These are phyloP conservation scores for Rhodotorula kratochvilovae DNA, from an alignment of 768 basidiomycete genomes.

Conservation along the genomic window DNA sequence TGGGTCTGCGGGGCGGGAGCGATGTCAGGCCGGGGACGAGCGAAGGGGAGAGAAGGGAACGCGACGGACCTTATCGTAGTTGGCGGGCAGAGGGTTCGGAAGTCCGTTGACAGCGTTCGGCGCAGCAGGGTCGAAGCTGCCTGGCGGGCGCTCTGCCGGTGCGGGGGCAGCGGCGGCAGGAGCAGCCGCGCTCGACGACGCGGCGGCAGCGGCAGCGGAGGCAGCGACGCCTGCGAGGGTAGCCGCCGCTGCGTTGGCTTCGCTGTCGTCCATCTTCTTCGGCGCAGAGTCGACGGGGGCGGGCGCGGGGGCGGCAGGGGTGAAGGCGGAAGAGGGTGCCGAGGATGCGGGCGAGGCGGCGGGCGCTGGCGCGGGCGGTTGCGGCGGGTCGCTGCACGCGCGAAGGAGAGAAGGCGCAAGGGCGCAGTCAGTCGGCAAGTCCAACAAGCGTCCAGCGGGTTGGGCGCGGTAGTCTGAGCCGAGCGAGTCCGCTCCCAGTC, in stretches of 20 bases:
- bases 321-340: background rate
- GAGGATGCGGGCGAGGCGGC: background rate
- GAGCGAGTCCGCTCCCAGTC: too few species aligned
- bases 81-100: slow-evolving; percentile 27
- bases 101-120: slow-evolving; percentile 30
- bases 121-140: slow-evolving; percentile 30
- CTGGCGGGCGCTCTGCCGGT: background rate
- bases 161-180: background rate
- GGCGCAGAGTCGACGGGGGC: background rate
- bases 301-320: background rate
- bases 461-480: too few species aligned
- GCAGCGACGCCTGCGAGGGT: background rate
- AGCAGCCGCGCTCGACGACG: background rate
- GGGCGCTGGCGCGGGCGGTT: background rate
- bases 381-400: too few species aligned
- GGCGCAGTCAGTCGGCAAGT: too few species aligned
- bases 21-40: background rate
- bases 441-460: too few species aligned
- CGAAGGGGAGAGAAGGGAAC: background rate
- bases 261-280: slow-evolving; percentile 1
- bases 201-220: background rate
- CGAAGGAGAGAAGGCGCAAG: too few species aligned
- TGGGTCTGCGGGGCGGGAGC: slow-evolving; percentile 17
- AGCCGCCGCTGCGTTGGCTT: background rate
- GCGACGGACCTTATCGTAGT: slow-evolving; percentile 31